phyloP scores from a whole-genome alignment of 768 basidiomycete species.

The Mycena indigotica region DNA sequence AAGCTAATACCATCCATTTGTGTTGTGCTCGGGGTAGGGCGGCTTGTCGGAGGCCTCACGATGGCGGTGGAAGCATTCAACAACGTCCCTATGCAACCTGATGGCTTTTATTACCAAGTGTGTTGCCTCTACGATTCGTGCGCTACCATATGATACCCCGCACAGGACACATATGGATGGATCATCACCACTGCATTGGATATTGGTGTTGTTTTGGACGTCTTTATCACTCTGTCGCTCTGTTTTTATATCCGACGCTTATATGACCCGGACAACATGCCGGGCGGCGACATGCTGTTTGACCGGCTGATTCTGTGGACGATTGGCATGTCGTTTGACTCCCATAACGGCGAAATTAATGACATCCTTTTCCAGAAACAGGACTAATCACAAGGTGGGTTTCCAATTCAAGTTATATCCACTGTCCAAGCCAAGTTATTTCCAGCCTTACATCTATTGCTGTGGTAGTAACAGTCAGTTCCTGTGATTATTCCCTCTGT shows the following conservation, averaged over 20 bases:
- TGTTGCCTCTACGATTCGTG: background rate
- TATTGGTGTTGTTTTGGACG: conserved; percentile 32
- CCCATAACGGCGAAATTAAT: too few relatives aligned
- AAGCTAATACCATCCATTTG: conserved; percentile 29
- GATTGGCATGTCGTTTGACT: too few relatives aligned
- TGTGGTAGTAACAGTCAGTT: conserved; percentile 12
- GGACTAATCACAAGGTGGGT: conserved; percentile 26
- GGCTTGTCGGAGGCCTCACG: conserved; percentile 32
- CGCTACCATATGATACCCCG: conserved; percentile 7
- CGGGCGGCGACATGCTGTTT: conserved; percentile 29
- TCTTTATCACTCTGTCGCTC: conserved; percentile 34
- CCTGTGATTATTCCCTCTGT: too few relatives aligned
- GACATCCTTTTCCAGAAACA: conserved; percentile 30
- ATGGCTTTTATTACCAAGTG: conserved; percentile 10
- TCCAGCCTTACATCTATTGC: conserved; percentile 12
- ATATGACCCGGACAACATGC: conserved; percentile 19
- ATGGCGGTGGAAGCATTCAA: conserved; percentile 28
- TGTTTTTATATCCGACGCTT: conserved; percentile 30
- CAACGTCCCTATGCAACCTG: conserved; percentile 15
- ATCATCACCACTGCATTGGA: conserved; percentile 33
- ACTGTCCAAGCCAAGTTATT: too few relatives aligned
- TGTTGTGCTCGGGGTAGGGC: conserved; percentile 26
- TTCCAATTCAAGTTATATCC: too few relatives aligned
- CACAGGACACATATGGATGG: conserved; percentile 34
- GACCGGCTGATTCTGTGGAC: conserved; percentile 33